Evolutionary conservation across 805 yeast species (phyloP).

Genomic region (Zygosaccharomyces pseudorouxii): DNA sequence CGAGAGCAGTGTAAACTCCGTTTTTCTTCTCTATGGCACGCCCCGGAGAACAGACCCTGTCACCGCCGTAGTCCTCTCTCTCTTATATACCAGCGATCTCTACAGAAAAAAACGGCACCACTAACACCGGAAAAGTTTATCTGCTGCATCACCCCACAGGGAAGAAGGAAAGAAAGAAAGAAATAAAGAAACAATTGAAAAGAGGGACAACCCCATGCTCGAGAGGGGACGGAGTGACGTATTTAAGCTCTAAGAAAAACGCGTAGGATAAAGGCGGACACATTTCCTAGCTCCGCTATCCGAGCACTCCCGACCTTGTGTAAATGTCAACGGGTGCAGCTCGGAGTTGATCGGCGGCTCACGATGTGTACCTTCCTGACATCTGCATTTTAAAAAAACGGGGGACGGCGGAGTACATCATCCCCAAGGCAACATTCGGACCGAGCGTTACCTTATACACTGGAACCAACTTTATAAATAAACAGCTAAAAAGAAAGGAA

Average conservation of each 20-base stretch:
- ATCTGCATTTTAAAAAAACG: not conserved
- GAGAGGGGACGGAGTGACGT: slow-evolving; percentile 2
- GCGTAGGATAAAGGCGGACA: not conserved
- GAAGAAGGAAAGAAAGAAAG: slow-evolving; percentile 1
- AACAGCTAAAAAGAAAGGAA: not conserved
- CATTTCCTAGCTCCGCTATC: not conserved
- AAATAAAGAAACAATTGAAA: not conserved
- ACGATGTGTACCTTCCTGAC: not conserved
- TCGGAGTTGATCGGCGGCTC: not conserved
- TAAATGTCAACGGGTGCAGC: not conserved
- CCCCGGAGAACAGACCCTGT: not conserved
- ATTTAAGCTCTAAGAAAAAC: no score
- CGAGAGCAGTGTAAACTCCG: not conserved
- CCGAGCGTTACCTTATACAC: not conserved
- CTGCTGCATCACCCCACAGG: slow-evolving; percentile 1
- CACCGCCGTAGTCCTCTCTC: not conserved
- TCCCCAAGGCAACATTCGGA: not conserved
- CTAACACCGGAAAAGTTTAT: not conserved
- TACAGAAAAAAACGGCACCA: not conserved
- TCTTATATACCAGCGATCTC: not conserved
- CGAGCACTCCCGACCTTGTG: not conserved
- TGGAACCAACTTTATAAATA: not conserved
- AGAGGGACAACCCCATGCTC: not conserved
- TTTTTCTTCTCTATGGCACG: not conserved
- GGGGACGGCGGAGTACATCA: not conserved